Evolutionary conservation across 2,329 filamentous ascomycete species (phyloP).

Genomic region (Annulohypoxylon truncatum): DNA sequence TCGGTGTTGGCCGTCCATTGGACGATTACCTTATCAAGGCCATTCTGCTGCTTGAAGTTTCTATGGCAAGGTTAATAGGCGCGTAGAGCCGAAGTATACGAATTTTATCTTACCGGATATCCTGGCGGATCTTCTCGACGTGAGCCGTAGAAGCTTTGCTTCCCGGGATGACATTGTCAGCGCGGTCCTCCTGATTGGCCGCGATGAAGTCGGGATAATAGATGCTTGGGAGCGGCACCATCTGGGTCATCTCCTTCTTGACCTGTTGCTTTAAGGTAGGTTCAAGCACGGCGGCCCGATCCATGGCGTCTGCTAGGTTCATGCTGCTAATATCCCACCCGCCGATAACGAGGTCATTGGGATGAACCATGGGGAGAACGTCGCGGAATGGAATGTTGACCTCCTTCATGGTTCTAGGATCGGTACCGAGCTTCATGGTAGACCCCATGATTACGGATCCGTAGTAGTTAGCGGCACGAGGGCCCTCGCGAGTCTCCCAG

Average conservation of each 20-base stretch:
- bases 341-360: conserved; percentile 93
- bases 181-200: conserved; percentile 96
- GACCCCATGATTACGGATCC: conserved; percentile 97
- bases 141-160: conserved; percentile 87
- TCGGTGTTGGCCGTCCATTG: conserved; percentile 99
- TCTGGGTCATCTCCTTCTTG: conserved; percentile 89
- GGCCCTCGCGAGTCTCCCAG: conserved; percentile 95
- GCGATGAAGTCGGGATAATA: conserved; percentile 99
- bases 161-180: conserved; percentile 88
- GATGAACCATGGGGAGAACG: conserved; percentile 95
- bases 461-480: conserved; percentile 93
- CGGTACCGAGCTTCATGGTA: conserved; percentile 94
- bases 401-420: conserved; percentile 84
- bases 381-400: conserved; percentile 97
- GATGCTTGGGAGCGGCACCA: conserved; percentile 91
- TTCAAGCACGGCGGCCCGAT: conserved; percentile 93
- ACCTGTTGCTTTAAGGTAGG: conserved; percentile 91
- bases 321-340: conserved; percentile 97
- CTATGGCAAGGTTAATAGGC: conserved; percentile 54
- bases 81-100: neutral
- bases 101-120: conserved; percentile 75
- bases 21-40: conserved; percentile 93
- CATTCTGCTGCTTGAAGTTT: conserved; percentile 88
- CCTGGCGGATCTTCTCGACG: conserved; percentile 90
- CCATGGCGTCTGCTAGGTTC: conserved; percentile 92